These are phyloP conservation scores for Thraustochytrium sp. DNA, from an alignment of 352 stramenopile genomes.

Conservation along the genomic window DNA sequence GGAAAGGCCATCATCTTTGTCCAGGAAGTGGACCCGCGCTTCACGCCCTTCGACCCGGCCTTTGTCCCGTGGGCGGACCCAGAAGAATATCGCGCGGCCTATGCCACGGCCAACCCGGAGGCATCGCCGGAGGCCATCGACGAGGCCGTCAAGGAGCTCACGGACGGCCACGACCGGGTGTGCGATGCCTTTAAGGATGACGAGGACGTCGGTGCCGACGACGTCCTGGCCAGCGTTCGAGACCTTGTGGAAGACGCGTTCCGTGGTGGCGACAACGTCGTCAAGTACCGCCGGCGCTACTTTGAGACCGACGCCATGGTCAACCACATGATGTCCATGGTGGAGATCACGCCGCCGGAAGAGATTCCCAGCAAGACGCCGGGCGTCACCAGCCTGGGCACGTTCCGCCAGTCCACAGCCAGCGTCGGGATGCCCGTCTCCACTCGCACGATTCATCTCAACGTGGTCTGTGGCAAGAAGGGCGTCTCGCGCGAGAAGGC, in stretches of 20 bases:
- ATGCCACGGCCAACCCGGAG: neutral
- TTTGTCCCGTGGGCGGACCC: neutral
- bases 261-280: neutral
- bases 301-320: conserved; percentile 24
- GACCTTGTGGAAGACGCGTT: too few species aligned
- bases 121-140: neutral
- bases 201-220: too few species aligned
- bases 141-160: neutral
- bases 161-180: too few species aligned
- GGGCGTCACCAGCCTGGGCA: neutral
- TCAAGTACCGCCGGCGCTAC: neutral
- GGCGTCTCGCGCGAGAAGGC: neutral
- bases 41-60: neutral
- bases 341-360: neutral
- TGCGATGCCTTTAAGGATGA: too few species aligned
- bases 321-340: neutral
- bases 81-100: neutral
- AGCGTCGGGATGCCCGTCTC: neutral
- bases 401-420: neutral
- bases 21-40: neutral
- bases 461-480: neutral
- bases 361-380: neutral
- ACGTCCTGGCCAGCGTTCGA: too few species aligned
- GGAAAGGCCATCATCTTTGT: conserved; percentile 27
- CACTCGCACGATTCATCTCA: neutral